These are phyloP conservation scores for Vickermania spadyakhi DNA, from an alignment of 208 protist genomes.

Conservation along the genomic window DNA sequence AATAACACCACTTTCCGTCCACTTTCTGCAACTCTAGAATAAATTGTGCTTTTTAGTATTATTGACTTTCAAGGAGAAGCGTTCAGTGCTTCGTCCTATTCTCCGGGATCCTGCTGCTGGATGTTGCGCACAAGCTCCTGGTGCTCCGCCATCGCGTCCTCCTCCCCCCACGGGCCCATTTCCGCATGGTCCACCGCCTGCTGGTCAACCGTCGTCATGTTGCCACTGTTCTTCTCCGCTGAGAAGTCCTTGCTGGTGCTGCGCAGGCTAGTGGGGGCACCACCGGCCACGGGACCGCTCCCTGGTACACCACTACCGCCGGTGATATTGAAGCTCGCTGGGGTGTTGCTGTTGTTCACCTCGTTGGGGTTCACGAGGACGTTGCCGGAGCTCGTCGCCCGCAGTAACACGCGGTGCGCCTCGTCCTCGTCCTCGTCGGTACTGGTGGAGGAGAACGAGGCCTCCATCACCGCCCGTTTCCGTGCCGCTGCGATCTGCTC, in stretches of 20 bases:
- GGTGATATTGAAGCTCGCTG: too few species aligned
- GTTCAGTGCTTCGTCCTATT: not conserved
- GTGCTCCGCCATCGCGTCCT: conserved; percentile 15
- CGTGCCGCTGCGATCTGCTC: not conserved
- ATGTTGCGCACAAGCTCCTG: conserved; percentile 3
- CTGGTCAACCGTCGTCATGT: conserved; percentile 9
- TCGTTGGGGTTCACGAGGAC: not conserved
- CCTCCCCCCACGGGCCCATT: conserved; percentile 18
- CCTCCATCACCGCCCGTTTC: not conserved
- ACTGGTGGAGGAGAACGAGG: not conserved
- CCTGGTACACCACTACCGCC: too few species aligned
- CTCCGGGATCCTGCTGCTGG: not conserved
- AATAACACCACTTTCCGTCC: too few species aligned
- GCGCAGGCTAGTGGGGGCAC: not conserved
- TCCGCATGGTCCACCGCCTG: conserved; percentile 14
- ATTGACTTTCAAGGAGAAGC: conserved; percentile 3
- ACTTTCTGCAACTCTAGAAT: too few species aligned
- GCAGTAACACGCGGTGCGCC: not conserved
- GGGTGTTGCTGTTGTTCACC: too few species aligned
- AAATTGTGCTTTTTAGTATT: too few species aligned
- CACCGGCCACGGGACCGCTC: not conserved
- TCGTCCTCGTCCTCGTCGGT: not conserved
- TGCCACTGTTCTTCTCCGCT: not conserved
- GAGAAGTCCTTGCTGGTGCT: not conserved
- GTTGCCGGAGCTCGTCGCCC: not conserved